Evolutionary conservation across 805 yeast species (phyloP), one percentile per base, ranked within the genome.

Genomic region (Barnettozyma populi): DNA sequence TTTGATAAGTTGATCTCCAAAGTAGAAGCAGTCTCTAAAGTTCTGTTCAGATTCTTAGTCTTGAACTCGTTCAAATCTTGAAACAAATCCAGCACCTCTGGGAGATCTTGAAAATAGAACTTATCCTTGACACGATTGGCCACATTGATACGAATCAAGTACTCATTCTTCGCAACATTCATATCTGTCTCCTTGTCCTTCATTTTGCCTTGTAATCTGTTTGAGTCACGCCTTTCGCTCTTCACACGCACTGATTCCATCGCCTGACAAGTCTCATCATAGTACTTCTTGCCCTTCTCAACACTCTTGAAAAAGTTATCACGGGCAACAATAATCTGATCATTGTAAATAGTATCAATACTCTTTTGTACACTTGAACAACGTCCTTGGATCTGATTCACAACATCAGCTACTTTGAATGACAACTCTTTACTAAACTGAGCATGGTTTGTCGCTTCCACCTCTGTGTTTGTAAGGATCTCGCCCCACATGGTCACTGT

Each of bases 41-140:
- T 69, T 42, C 77, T 75, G 66, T 94, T 94, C 48, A 89, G 57
- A 48, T 85, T 75, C 16, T 78, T 72, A 1, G 86, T 90, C 50
- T 90, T 79, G 32, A 82, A 75, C 65, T 90, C 96, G 63, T 86
- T 86, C 54, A 90, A 69, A 56, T 84, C 87, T 69, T 94, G 99
- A 56, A 82, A 68, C 54, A 85, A 77, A 66, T 92, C 98, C 51
- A 94, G 71, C 36, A 88, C 66, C 64, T 90, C 97, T 0, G 99
- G 99, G 23, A 90, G 69, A 64, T 94, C 98, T 68, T 92, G 97
- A 62, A 85, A 90, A 64, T 74, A 90, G 68, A 81, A 90, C 66
- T 94, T 94, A 65, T 92, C 98, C 67, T 94, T 94, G 49, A 90
- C 69, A 51, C 98, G 75, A 67, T 94, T 94, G 45, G 96, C 94